phyloP scores from a whole-genome alignment of 371 early-diverging fungal genomes.

The Lichtheimia corymbifera region DNA sequence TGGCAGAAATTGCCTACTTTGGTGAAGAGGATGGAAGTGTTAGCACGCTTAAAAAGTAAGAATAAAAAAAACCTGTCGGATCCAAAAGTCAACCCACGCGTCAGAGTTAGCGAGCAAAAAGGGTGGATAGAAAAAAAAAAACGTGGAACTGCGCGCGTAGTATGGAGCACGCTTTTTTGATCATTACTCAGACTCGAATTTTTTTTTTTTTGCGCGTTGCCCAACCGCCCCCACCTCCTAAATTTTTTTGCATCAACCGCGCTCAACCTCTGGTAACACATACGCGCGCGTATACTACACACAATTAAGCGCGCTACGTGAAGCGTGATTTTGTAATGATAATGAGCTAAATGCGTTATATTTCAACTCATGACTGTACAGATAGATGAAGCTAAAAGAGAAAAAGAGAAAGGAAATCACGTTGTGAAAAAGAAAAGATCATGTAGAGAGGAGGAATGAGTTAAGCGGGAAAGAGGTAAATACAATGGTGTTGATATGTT shows the following conservation, averaged over 20 bases:
- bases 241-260: no score
- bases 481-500: conserved; percentile 5
- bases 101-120: not conserved
- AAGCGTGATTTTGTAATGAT: not conserved
- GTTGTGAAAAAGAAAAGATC: not conserved
- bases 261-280: not conserved
- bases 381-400: conserved; percentile 2
- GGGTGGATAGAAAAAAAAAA: not conserved
- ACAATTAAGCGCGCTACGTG: no score
- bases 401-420: conserved; percentile 3
- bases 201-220: no score
- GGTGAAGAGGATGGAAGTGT: conserved; percentile 75
- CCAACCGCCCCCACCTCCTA: no score
- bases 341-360: not conserved
- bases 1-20: conserved; percentile 85
- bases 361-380: conserved; percentile 16
- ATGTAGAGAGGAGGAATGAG: conserved; percentile 4
- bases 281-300: not conserved
- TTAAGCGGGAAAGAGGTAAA: conserved; percentile 4
- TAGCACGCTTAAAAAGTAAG: conserved; percentile 14
- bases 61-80: not conserved
- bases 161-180: not conserved
- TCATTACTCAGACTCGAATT: no score
- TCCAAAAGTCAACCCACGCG: not conserved
- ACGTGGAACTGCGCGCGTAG: no score